Base-by-base conservation (phyloP, 768 basidiomycete species). In the Kondoa subrosea region DNA sequence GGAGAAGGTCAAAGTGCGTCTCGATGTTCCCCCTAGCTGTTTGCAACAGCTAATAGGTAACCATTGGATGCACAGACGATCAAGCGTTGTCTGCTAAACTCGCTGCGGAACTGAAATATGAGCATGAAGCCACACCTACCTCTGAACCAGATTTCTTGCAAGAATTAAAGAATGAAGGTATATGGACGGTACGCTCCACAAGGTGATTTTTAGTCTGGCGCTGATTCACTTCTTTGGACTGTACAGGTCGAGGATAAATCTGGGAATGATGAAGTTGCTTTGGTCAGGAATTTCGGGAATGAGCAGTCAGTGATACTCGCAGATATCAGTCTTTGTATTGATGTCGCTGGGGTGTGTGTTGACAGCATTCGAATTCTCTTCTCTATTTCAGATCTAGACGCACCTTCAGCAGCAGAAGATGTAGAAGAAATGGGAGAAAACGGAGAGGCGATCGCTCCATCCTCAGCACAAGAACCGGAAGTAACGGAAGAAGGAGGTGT, bases 341-440 rank as follows among this genome's bases (percentile, higher is more conserved):
- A 8, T 50, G 40, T 50, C n/a, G 21, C 40, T 50, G 40, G 40
- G 40, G 21, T 50, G 40, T 50, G 40, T 50, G 8, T 68, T 8
- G 33, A 27, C 74, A 92, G 90, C 72, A 83, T 97, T 77, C 88
- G 87, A 33, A 76, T 92, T 75, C 85, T 90, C 77, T 95, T 97
- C 83, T 90, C 90, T 69, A 88, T 93, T 72, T 86, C 88, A 56
- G 92, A 96, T 77, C 81, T 93, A 65, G 84, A 88, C 72, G 75
- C 76, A 65, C 76, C 76, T 4, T 73, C 74, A 66, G 78, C 68
- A 4, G 67, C 70, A 30, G 68, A 71, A 59, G 67, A 73, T 50
- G 74, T 77, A 31, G 73, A 78, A 34, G 76, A 74, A 56, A 57
- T 68, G 1, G 40, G 8, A 50, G 40, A 50, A 50, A 50, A 50